These are phyloP conservation scores for Chaetomium globosum DNA, from an alignment of 2,329 filamentous ascomycete species.

Conservation along the genomic window DNA sequence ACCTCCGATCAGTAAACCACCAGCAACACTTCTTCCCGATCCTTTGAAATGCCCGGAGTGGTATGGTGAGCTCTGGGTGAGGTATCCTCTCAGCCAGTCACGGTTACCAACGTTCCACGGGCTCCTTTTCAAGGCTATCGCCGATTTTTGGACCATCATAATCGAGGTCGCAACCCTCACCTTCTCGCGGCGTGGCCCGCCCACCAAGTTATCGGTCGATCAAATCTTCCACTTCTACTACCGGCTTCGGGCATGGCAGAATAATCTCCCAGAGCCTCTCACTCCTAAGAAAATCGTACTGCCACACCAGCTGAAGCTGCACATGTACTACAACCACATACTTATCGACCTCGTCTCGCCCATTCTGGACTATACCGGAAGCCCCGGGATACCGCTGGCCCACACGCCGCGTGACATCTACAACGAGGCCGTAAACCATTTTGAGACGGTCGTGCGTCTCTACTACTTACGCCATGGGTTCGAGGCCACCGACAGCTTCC, in stretches of 20 bases:
- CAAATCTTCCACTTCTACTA: constrained; percentile 36
- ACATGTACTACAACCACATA: constrained; percentile 37
- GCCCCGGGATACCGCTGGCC: background rate
- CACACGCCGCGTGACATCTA: constrained; percentile 31
- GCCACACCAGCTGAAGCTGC: constrained; percentile 40
- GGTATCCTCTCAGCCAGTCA: constrained; percentile 37
- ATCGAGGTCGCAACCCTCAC: constrained; percentile 36
- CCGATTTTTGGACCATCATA: constrained; percentile 38
- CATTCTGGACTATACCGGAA: constrained; percentile 26
- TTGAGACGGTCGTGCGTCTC: constrained; percentile 42
- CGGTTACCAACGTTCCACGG: constrained; percentile 37
- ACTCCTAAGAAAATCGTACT: constrained; percentile 37
- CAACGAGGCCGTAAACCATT: constrained; percentile 35
- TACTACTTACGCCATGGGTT: constrained; percentile 45
- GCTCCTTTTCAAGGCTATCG: constrained; percentile 38
- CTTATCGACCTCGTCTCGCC: constrained; percentile 33
- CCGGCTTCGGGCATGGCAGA: constrained; percentile 30
- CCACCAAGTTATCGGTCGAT: constrained; percentile 25
- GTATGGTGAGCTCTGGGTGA: constrained; percentile 42
- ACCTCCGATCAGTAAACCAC: constrained; percentile 36
- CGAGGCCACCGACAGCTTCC: constrained; percentile 32
- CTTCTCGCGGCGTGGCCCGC: constrained; percentile 28
- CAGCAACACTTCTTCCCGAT: constrained; percentile 37
- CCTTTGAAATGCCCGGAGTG: constrained; percentile 37
- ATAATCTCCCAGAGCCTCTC: constrained; percentile 37